Base-by-base conservation (phyloP, 257 asterid genomes). In the Thymus mandschuricus region DNA sequence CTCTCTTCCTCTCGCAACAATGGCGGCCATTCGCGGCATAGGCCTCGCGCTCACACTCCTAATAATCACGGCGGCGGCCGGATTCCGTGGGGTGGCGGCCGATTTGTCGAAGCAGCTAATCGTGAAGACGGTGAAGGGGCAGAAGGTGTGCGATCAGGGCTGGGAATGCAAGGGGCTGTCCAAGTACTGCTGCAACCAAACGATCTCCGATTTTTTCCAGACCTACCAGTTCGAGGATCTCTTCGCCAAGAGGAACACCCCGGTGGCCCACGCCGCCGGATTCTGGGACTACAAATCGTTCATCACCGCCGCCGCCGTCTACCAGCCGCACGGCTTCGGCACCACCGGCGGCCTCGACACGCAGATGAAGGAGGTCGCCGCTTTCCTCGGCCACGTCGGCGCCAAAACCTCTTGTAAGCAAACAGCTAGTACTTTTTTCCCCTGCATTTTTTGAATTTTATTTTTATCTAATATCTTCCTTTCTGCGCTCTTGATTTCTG, bases 361-460 rank as follows among this genome's bases (percentile, higher is more conserved):
- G 81, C 96, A 89, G 82, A 86, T 91, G 94, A 82, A 65, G 78
- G 98, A 93, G 68, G n/a, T 91, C 40, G 85, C 89, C 43, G 97
- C 97, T 54, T 87, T 93, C 68, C 82, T 94, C 41, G 97, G 88
- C 68, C 98, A 94, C 60, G 95, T 91, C 67, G 98, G 92, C 28
- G 82, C 90, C 81, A 85, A 75, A 58, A 91, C 98, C 56, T 55
- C 96, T 7, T 93, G 97, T 91, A 75, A 90, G 97, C 9, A 11
- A 11, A 10, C 11, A 1, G n/a, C n/a, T n/a, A n/a, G n/a, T n/a
- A n/a, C n/a, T 21, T 21, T 21, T 21, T 21, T 0, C 21, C 21
- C 21, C 21, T 21, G 21, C 21, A 21, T 21, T 21, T 21, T 21
- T 21, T 21, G 21, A 21, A 21, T 21, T 3, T 7, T 56, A 21